Base-by-base conservation (phyloP, 2,329 filamentous ascomycete species). In the Polychaeton citri region DNA sequence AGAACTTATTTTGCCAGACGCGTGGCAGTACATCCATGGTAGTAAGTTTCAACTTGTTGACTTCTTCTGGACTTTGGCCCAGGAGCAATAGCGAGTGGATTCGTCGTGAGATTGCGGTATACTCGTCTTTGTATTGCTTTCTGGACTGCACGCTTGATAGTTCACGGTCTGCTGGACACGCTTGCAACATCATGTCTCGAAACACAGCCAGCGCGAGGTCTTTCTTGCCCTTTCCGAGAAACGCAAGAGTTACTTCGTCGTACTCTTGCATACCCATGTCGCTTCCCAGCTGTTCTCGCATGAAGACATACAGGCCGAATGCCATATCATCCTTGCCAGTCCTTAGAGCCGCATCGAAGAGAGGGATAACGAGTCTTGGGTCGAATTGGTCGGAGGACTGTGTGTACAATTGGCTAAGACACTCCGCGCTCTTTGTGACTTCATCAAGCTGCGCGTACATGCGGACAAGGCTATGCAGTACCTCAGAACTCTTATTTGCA, bases 141-240 rank as follows among this genome's bases (percentile, higher is more conserved):
- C n/a, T 55, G 51, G 2, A 55, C 38, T 7, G 58, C 57, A 32
- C 60, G 36, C 3, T 13, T 15, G 13, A 17, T 5, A 19, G 13
- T 12, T 37, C 9, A 13, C 33, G 6, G 15, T 32, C 30, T 15
- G 35, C 21, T 18, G 30, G 24, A n/a, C 36, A 38, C 2, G 36
- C 60, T 38, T 59, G 54, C 6, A 71, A 73, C 76, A 93, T 86
- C 85, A 94, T 92, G 54, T 94, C 84, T 46, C 80, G 82, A 56
- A 93, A 93, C 0, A 84, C 74, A 36, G 75, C 73, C 37, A 88
- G 68, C 1, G 82, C 83, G 40, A 77, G 69, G 40, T 80, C 71
- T 5, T 74, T 66, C 39, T 77, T 68, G 36, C 75, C 72, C 5
- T 74, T 69, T 16, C 76, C 66, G 18, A 94, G 61, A 49, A 93